These are phyloP conservation scores for Ceratobasidium sp. DNA, from an alignment of 1,284 basidiomycete genomes.

Conservation along the genomic window DNA sequence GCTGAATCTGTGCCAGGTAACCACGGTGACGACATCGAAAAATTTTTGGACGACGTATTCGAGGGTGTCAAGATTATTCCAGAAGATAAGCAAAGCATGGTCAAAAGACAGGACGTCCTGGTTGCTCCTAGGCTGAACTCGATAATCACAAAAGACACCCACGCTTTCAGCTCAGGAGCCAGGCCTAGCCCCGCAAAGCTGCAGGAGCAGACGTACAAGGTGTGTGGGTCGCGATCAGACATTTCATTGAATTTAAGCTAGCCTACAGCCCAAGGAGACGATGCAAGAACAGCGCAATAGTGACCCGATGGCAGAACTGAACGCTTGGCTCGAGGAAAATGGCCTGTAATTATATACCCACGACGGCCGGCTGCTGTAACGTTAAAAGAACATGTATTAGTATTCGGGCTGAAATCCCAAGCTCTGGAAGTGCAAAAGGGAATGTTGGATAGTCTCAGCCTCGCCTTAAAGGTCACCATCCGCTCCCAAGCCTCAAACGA, in stretches of 20 bases:
- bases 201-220: neutral
- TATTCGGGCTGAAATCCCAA: neutral
- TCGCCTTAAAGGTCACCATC: conserved; percentile 41
- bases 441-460: conserved; percentile 24
- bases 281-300: neutral
- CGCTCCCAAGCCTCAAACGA: conserved; percentile 36
- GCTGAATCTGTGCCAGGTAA: neutral
- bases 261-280: conserved; percentile 4
- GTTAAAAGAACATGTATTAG: neutral
- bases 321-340: conserved; percentile 38
- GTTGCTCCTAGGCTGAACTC: neutral
- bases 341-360: conserved; percentile 20
- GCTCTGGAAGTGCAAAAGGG: neutral
- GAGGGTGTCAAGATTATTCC: conserved; percentile 29
- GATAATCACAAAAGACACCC: neutral
- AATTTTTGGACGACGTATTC: conserved; percentile 30
- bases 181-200: neutral
- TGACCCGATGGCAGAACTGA: conserved; percentile 34
- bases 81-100: neutral
- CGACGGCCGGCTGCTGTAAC: neutral
- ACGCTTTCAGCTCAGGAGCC: neutral
- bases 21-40: neutral
- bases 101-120: neutral
- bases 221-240: neutral
- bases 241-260: conserved; percentile 1